Evolutionary conservation across 345 rosid species (phyloP).

Genomic region (Eucalyptus coolabah): DNA sequence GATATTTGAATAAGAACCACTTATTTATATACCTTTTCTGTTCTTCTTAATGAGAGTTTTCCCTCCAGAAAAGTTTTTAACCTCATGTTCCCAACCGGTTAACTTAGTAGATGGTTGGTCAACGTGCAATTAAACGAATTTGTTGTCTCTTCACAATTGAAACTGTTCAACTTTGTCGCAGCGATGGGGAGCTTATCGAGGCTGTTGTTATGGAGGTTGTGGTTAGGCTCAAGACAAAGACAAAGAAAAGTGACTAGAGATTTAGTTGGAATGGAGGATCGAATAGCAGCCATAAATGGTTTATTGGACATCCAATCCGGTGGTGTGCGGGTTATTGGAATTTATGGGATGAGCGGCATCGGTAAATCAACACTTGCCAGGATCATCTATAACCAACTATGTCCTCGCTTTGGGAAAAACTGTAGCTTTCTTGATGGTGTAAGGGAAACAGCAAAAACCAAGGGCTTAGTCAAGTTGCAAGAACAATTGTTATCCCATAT

Average conservation of each 20-base stretch:
- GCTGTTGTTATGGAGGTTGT: not conserved
- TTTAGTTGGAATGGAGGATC: not conserved
- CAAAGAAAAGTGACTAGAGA: not conserved
- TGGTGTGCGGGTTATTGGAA: not conserved
- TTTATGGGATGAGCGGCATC: not conserved
- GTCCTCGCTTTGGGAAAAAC: not conserved
- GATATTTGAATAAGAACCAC: not conserved
- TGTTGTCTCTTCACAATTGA: not conserved
- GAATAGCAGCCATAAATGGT: not conserved
- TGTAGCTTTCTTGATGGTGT: not conserved
- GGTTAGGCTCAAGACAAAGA: not conserved
- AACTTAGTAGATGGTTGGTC: not conserved
- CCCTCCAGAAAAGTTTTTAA: too few relatives aligned
- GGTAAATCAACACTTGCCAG: not conserved
- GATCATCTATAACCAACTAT: not conserved
- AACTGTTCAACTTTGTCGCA: not conserved
- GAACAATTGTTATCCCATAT: not conserved
- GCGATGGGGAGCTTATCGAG: not conserved
- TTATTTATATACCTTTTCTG: not conserved
- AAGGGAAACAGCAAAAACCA: not conserved
- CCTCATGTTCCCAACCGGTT: not conserved
- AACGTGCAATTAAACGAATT: not conserved
- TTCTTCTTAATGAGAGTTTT: too few relatives aligned
- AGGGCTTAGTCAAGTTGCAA: not conserved
- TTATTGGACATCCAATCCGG: not conserved